phyloP scores from a whole-genome alignment of 2,329 filamentous ascomycete genomes.

The Rutstroemia sp. region DNA sequence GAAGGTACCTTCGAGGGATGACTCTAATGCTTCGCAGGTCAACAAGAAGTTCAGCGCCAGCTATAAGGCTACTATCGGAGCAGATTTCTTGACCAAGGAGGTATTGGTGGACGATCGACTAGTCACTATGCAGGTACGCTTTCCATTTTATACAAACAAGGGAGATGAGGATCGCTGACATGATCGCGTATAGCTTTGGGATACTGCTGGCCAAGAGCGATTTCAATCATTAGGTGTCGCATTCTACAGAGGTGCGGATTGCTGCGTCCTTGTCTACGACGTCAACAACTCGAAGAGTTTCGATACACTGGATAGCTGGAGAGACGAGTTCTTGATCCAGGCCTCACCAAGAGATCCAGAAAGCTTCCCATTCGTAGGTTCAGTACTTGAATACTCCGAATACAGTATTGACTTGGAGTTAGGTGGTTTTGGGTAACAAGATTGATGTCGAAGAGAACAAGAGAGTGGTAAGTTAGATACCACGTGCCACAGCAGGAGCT shows the following conservation, averaged over 20 bases:
- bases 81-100: constrained; percentile 97
- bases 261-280: constrained; percentile 95
- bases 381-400: neutral
- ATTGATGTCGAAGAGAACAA: constrained; percentile 98
- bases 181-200: constrained; percentile 73
- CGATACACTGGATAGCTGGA: constrained; percentile 95
- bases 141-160: neutral
- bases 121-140: constrained; percentile 88
- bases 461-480: constrained; percentile 61
- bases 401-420: constrained; percentile 10
- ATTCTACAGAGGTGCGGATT: constrained; percentile 96
- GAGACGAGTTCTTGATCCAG: constrained; percentile 97
- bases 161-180: constrained; percentile 12
- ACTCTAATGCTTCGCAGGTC: constrained; percentile 53
- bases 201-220: constrained; percentile 92
- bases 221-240: constrained; percentile 96
- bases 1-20: neutral
- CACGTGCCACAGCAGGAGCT: neutral
- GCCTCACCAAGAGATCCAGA: constrained; percentile 93
- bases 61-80: constrained; percentile 99
- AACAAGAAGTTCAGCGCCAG: constrained; percentile 99
- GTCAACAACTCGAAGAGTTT: constrained; percentile 99
- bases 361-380: constrained; percentile 89
- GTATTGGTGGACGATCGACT: constrained; percentile 94
- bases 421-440: constrained; percentile 97